Conservation (phyloP, 345 rosid genomes). For the Kernera saxatilis region DNA sequence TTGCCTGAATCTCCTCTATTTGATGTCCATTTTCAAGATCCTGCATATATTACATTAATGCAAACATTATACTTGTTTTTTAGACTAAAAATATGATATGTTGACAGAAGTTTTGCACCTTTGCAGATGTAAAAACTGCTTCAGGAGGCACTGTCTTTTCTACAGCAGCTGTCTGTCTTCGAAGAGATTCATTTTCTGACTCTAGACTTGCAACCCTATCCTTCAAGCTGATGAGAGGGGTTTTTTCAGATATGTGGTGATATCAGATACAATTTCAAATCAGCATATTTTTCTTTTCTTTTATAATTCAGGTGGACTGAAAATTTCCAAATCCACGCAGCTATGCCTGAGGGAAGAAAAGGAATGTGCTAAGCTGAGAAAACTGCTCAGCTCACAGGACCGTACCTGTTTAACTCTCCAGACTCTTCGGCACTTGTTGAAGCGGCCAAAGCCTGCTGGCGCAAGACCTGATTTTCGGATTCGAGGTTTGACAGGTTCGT, state of each 20-base stretch:
- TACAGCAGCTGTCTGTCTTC: conserved; percentile 21
- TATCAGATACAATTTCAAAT: neutral
- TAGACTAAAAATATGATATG: neutral
- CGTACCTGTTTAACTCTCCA: conserved; percentile 41
- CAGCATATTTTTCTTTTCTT: neutral
- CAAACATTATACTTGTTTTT: neutral
- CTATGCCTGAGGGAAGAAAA: neutral
- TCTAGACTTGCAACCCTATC: conserved; percentile 39
- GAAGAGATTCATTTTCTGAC: conserved; percentile 48
- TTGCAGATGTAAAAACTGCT: conserved; percentile 19
- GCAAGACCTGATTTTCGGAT: conserved; percentile 66
- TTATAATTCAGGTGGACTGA: neutral
- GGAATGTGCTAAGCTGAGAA: neutral
- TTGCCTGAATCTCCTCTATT: conserved; percentile 32
- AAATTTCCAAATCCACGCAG: neutral
- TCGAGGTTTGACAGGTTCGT: conserved; percentile 49
- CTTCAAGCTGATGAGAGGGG: conserved; percentile 36
- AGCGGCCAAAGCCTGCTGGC: conserved; percentile 54
- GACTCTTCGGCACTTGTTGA: conserved; percentile 38
- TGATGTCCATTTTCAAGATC: conserved; percentile 39
- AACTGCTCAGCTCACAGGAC: neutral
- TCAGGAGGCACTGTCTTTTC: conserved; percentile 34
- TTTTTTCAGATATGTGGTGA: neutral
- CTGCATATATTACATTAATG: conserved; percentile 33
- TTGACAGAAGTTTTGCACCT: conserved; percentile 29